A percentile compares a stretch with the other conserved stretches of the same genome.
Evolutionary conservation across 208 protist species (phyloP).

Genomic region (Leishmania tarentolae): DNA sequence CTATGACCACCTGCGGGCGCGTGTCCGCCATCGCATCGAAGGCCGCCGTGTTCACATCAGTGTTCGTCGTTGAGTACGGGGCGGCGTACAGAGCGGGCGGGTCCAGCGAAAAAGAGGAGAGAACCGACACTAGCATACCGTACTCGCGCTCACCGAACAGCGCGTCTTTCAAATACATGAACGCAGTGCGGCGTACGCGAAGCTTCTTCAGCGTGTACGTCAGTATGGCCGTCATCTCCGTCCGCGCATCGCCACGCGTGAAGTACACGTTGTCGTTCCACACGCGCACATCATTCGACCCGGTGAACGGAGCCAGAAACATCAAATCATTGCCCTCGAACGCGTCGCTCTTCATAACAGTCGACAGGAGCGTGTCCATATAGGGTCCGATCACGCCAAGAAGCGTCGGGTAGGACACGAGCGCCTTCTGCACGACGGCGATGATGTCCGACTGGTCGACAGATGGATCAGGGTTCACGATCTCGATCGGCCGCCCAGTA

Average conservation of each 20-base stretch:
- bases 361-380: background rate
- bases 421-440: conserved; percentile 1
- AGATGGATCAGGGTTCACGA: conserved; percentile 3
- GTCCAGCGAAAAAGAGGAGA: conserved; percentile 8
- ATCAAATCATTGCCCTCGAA: conserved; percentile 17
- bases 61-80: conserved; percentile 12
- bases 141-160: conserved; percentile 41
- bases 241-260: conserved; percentile 31
- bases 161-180: conserved; percentile 62
- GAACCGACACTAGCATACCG: conserved; percentile 4
- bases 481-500: conserved; percentile 16
- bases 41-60: conserved; percentile 5
- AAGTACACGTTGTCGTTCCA: conserved; percentile 39
- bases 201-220: conserved; percentile 31
- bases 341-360: background rate
- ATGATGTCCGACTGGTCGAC: conserved; percentile 3
- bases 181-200: conserved; percentile 35
- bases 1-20: conserved; percentile 52
- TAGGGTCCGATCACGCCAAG: conserved; percentile 16
- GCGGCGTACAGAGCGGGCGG: conserved; percentile 29
- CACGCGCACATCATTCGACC: conserved; percentile 14
- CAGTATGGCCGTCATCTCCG: conserved; percentile 38
- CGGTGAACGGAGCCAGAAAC: conserved; percentile 30
- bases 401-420: conserved; percentile 11
- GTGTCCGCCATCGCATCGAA: conserved; percentile 36